Percentiles rank a stretch among this genome's conserved stretches.
These are phyloP conservation scores for Globisporangium viniferum DNA, from an alignment of 352 stramenopile species.

Conservation along the genomic window DNA sequence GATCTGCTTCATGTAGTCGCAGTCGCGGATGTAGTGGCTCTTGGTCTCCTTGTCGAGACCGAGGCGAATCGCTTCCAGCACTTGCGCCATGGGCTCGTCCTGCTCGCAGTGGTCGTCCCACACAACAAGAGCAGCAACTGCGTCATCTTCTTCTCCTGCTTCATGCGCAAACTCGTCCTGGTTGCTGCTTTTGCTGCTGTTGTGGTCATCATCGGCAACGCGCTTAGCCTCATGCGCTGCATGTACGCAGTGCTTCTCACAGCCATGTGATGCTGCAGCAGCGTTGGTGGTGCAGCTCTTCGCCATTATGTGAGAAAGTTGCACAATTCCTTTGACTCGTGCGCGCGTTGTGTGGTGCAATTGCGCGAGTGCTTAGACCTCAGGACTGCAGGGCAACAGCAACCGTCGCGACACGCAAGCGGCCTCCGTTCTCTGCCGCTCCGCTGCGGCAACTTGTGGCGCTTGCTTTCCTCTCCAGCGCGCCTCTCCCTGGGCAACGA, in stretches of 20 bases:
- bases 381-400: not conserved
- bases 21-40: constrained; percentile 26
- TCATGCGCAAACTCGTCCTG: not conserved
- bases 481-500: not conserved
- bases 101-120: not conserved
- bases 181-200: not conserved
- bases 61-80: constrained; percentile 37
- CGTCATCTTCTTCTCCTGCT: not conserved
- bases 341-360: not conserved
- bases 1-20: constrained; percentile 38
- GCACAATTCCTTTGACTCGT: not conserved
- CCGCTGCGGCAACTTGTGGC: not conserved
- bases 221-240: not conserved
- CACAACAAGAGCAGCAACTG: not conserved
- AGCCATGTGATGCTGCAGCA: not conserved
- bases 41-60: constrained; percentile 26
- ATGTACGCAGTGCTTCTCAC: not conserved
- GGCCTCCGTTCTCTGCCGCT: not conserved
- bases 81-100: constrained; percentile 11
- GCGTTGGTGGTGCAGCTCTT: not conserved
- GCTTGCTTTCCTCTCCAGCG: constrained; percentile 2
- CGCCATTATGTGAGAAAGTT: not conserved
- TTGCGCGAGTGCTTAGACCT: not conserved
- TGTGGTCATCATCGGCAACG: not conserved
- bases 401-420: not conserved